Evolutionary conservation across 371 early-diverging fungal genomes (phyloP), one percentile per base, ranked within the genome.

Genomic region (Entomophthora muscae): DNA sequence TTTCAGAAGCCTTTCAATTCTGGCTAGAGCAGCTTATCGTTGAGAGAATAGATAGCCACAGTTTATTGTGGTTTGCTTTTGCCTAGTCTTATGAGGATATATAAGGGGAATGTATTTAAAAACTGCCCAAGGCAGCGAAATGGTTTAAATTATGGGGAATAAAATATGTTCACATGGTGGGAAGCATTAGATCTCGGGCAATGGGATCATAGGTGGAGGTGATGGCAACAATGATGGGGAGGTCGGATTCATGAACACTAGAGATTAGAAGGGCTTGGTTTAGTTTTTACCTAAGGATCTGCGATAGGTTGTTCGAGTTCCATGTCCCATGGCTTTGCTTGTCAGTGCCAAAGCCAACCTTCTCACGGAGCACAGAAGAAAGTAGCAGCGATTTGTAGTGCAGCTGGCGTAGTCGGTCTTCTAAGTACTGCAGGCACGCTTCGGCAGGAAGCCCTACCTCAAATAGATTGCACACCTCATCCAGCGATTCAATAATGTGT

Each of bases 351-450:
- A 42, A 42, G 10, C 42, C 42, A 17, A 42, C 42, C 42, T 42
- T 5, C 42, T 42, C 42, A 13, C 59, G 24, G 7, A 58, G 31
- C 21, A 58, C 24, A 0, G 59, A 23, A 32, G 28, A 21, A 10
- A 58, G 31, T 13, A 58, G 31, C 30, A 58, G 26, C 24, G 59
- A 58, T 56, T 61, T 53, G 54, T 55, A 42, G 12, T 30, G 31
- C 32, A 54, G 32, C 29, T 57, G 28, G 28, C 56, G 53, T 29
- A 57, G 29, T 21, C 52, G 31, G 52, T 42, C 52, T 52, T 32
- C 29, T 24, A 56, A 53, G 31, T 63, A 63, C 31, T 52, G 42
- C 24, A 31, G 24, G 27, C 63, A 63, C 42, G 63, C 22, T 53
- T 63, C 63, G 42, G 63, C 51, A 22, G 53, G 27, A 21, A 63